Percentiles rank a stretch among this genome's conserved stretches.
phyloP scores from a whole-genome alignment of 2,329 filamentous ascomycete genomes.

The Sclerotinia subarctica region DNA sequence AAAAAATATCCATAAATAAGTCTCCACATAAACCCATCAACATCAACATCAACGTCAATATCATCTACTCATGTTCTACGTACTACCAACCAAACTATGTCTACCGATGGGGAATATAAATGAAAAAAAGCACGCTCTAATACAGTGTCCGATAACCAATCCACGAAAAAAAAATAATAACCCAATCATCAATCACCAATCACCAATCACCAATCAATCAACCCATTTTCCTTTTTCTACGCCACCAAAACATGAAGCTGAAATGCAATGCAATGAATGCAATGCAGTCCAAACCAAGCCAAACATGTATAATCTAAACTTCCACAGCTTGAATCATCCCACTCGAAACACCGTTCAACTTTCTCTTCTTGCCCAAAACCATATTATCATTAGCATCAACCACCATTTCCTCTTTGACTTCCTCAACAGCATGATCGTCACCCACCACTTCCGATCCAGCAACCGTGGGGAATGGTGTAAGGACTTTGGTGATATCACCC shows the following conservation, averaged over 20 bases:
- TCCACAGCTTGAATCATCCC: neutral
- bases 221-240: constrained; percentile 1
- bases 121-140: constrained; percentile 6
- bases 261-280: constrained; percentile 1
- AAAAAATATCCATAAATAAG: too few relatives aligned
- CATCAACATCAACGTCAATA: neutral
- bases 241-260: constrained; percentile 12
- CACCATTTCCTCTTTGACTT: constrained; percentile 35
- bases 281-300: neutral
- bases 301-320: neutral
- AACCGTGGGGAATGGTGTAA: constrained; percentile 65
- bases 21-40: too few relatives aligned
- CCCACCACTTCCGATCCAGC: constrained; percentile 53
- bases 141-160: neutral
- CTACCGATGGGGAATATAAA: constrained; percentile 9
- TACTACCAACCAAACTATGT: neutral
- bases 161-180: neutral
- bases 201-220: neutral
- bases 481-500: constrained; percentile 66
- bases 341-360: constrained; percentile 6
- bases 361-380: constrained; percentile 33
- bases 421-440: constrained; percentile 29
- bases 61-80: neutral
- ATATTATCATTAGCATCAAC: constrained; percentile 30
- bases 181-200: neutral